Base-by-base conservation (phyloP, 106 monocot species). In the Allium fistulosum region DNA sequence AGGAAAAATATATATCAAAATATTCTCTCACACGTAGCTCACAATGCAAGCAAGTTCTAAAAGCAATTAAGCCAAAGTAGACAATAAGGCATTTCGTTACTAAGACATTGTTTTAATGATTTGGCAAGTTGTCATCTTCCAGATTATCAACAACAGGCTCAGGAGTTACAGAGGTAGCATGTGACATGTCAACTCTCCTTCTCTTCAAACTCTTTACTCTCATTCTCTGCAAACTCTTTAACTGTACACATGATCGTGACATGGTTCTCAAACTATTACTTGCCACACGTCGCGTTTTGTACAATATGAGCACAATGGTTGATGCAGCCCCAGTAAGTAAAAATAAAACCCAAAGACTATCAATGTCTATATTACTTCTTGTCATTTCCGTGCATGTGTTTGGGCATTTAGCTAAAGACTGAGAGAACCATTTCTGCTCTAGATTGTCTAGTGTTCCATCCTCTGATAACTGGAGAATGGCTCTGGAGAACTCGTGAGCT, bases 401-500 rank as follows among this genome's bases (percentile, higher is more conserved):
- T 65, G 65, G 65, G 11, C 65, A 49, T 17, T 15, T 49, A 17
- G 10, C 49, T 17, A 65, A 49, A 8, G 65, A 65, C 17, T 17
- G 17, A 2, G 49, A 48, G 50, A 65, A 65, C 65, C 65, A 65
- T 49, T 65, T 65, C 7, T 65, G 4, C 14, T 65, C 65, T 45
- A 65, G 50, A 16, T 49, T 1, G 8, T 16, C 7, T 49, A 65
- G n/a, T 17, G 65, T 50, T 49, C 65, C 65, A 16, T 65, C 18
- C 7, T 65, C 65, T 16, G 49, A 16, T 18, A 65, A 49, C 49
- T 17, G 8, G 0, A 75, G 61, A n/a, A 69, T 75, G 27, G 68
- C 75, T 75, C 53, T n/a, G 9, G 68, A 69, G 61, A 75, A 69
- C 53, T 75, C 75, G 37, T 2, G 4, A 9, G 53, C 68, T 52